Conservation (phyloP, 306 rosid species). For the Fragaria nilgerrensis region DNA sequence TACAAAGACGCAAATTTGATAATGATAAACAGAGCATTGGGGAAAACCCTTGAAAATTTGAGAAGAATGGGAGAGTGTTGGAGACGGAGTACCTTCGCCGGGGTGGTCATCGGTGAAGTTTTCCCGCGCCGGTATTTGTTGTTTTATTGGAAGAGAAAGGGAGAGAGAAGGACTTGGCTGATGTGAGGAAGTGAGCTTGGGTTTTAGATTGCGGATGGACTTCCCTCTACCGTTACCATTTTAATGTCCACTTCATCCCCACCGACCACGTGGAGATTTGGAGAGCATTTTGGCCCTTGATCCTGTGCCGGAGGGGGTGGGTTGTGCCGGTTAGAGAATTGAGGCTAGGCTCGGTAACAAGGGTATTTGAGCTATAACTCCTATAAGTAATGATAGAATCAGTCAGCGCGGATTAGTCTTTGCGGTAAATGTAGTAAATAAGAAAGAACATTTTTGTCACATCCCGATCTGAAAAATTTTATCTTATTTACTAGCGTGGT, state of each 20-base stretch:
- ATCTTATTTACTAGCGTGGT: too few relatives aligned
- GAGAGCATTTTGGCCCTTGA: neutral
- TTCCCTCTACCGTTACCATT: neutral
- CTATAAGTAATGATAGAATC: too few relatives aligned
- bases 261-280: slow-evolving; percentile 27
- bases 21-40: slow-evolving; percentile 14
- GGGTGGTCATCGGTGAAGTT: slow-evolving; percentile 29
- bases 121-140: slow-evolving; percentile 39
- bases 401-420: too few relatives aligned
- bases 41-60: slow-evolving; percentile 18
- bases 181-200: slow-evolving; percentile 25
- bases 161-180: neutral
- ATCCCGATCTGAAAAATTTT: too few relatives aligned
- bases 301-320: neutral
- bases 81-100: slow-evolving; percentile 15
- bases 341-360: too few relatives aligned
- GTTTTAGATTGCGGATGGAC: slow-evolving; percentile 24
- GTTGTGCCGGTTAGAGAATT: too few relatives aligned
- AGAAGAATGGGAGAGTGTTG: slow-evolving; percentile 3
- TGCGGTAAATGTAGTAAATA: too few relatives aligned
- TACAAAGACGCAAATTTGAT: neutral
- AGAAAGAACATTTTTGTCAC: too few relatives aligned
- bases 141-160: neutral
- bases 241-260: neutral
- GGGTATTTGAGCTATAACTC: too few relatives aligned